Evolutionary conservation across 208 protist genomes (phyloP), one percentile per base, ranked within the genome.

Genomic region (Leishmania turanica): DNA sequence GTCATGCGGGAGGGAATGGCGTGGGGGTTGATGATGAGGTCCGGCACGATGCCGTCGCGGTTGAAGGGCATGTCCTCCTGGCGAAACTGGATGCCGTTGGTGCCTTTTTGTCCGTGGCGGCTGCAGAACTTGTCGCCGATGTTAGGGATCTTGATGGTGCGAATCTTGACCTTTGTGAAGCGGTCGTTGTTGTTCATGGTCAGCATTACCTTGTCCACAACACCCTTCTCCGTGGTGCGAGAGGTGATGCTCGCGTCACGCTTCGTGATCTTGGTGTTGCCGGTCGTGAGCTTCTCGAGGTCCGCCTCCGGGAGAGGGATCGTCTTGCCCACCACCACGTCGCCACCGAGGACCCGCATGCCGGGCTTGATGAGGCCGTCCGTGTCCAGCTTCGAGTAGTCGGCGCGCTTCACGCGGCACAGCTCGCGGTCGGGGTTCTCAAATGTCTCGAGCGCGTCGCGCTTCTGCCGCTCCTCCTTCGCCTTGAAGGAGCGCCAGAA

Each of bases 21-120:
- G 89, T 99, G 99, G n/a, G 99, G 99, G 90, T 99, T 99, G 99
- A 99, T 99, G 91, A 99, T 99, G 77, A 99, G 97, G 87, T 99
- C 99, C 3, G 99, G 99, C 69, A 91, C 98, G 42, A 99, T 94
- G 51, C 99, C 99, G 40, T 96, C 78, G 73, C 98, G 92, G 75
- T 95, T 99, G 87, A 99, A 99, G 45, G 99, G 99, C 98, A 99
- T 97, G 91, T 99, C 99, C 60, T 98, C 98, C 84, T 99, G 98
- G 51, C 93, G 83, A 27, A 99, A 98, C 77, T 99, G 99, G 19
- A 99, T 92, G 72, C 99, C 99, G 82, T 98, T 96, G 9, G 99
- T 98, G 72, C 99, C 99, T 88, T 99, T 99, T 87, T 99, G 99
- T 15, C 99, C 99, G 88, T 99, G 99, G 34, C 99, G 89, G 37